Percentiles rank a stretch among this genome's conserved stretches.
phyloP scores from a whole-genome alignment of 2,329 filamentous ascomycete genomes.

The Penicillium polonicum region DNA sequence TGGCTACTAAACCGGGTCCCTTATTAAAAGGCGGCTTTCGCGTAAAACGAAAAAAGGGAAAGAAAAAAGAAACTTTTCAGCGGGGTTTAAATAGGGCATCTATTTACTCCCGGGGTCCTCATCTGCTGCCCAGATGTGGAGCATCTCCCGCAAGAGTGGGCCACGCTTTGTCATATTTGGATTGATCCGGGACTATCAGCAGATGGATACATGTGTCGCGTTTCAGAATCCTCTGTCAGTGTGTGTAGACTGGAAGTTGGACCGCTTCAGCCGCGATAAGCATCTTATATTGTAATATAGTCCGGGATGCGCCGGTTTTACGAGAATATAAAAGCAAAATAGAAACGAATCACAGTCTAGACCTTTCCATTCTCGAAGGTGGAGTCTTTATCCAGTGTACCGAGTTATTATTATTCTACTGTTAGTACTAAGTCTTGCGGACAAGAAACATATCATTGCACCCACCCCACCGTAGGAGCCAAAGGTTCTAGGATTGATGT shows the following conservation, averaged over 20 bases:
- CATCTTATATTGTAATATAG: neutral
- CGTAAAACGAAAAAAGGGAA: neutral
- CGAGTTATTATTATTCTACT: neutral
- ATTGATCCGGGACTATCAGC: neutral
- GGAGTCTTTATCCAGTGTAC: too few species aligned
- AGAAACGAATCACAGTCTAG: neutral
- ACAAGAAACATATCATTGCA: neutral
- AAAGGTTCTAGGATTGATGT: neutral
- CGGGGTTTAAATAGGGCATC: neutral
- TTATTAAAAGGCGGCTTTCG: neutral
- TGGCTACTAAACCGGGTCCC: neutral
- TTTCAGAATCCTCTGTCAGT: neutral
- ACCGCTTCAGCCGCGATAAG: neutral
- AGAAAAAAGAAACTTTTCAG: neutral
- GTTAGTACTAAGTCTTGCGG: neutral
- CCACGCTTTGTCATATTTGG: neutral
- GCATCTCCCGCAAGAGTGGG: neutral
- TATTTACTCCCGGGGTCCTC: neutral
- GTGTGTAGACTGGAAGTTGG: neutral
- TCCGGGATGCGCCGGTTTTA: too few species aligned
- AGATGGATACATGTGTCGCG: neutral
- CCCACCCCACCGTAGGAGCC: neutral
- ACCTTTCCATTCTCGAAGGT: neutral
- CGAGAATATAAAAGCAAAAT: neutral
- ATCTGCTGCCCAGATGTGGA: constrained; percentile 1